phyloP scores from a whole-genome alignment of 1,284 basidiomycete genomes.

The Meripilus lineatus region DNA sequence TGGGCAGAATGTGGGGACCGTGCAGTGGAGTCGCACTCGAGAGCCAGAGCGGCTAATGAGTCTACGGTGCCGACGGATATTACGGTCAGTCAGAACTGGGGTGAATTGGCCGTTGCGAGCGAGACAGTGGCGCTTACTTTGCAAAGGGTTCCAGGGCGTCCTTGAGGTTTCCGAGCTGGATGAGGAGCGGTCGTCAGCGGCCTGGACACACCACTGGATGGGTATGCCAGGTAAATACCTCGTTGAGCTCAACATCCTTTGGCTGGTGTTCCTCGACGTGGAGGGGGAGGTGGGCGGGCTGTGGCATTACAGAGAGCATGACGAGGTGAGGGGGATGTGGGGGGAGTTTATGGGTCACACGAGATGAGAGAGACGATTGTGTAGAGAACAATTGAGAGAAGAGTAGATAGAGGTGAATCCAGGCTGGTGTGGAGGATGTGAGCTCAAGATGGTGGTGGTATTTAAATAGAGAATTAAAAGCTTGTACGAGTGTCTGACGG shows the following conservation, averaged over 20 bases:
- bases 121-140: constrained; percentile 37
- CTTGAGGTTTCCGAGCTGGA: constrained; percentile 43
- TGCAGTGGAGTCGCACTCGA: constrained; percentile 52
- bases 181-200: constrained; percentile 8
- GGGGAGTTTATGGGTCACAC: constrained; percentile 7
- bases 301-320: constrained; percentile 37
- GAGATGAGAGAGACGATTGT: too few relatives aligned
- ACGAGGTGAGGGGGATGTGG: constrained; percentile 18
- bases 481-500: constrained; percentile 18
- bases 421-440: too few relatives aligned
- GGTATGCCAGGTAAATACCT: constrained; percentile 33
- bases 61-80: constrained; percentile 23
- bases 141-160: constrained; percentile 57
- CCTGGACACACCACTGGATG: constrained; percentile 9
- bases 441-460: too few relatives aligned
- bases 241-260: constrained; percentile 33
- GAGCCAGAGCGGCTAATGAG: constrained; percentile 37
- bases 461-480: background rate
- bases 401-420: constrained; percentile 9
- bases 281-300: constrained; percentile 27
- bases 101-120: too few relatives aligned
- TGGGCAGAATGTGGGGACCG: constrained; percentile 58
- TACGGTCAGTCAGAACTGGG: too few relatives aligned
- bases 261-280: constrained; percentile 25
- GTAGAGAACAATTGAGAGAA: too few relatives aligned